Base-by-base conservation (phyloP, 2,329 filamentous ascomycete species). In the Hysterium pulicare region DNA sequence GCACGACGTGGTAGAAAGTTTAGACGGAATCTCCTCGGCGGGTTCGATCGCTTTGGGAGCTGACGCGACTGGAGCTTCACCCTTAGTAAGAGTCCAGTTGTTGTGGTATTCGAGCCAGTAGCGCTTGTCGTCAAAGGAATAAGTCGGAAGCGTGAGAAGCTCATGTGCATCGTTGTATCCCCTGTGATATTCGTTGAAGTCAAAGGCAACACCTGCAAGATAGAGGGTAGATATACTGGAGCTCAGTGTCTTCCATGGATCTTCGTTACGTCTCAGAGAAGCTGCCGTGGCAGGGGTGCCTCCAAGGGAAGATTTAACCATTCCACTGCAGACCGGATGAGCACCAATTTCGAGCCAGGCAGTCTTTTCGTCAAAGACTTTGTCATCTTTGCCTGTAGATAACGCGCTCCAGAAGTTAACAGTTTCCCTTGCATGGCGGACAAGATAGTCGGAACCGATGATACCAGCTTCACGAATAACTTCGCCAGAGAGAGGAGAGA, bases 341-440 rank as follows among this genome's bases (percentile, higher is more conserved):
- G 85, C 84, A n/a, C 86, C 86, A 49, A 89, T 69, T 61, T 90
- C 86, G 42, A 90, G 70, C 78, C 81, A 88, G 22, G 82, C 74
- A 5, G 83, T 85, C 66, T 82, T 80, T 49, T 82, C 79, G 48
- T 83, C 75, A 35, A 86, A 78, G 13, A 76, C 64, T 46, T 76
- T 77, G n/a, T 74, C 70, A 38, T 77, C 70, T 55, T 81, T 75
- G 6, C 80, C 82, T 30, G 72, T 72, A 11, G 77, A 68, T 1
- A 90, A 68, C 6, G 80, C 84, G 37, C 74, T 77, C 45, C 77
- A 72, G 67, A 89, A 86, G 64, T 87, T 77, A 53, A 89, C 85
- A 5, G 84, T 72, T 59, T 87, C 78, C 11, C 86, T 78, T 16
- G 81, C 78, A 48, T 85, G 81, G 36, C 77, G 76, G 40, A 77